phyloP scores from a whole-genome alignment of 208 protist genomes.

The Wallacemonas rigidus region DNA sequence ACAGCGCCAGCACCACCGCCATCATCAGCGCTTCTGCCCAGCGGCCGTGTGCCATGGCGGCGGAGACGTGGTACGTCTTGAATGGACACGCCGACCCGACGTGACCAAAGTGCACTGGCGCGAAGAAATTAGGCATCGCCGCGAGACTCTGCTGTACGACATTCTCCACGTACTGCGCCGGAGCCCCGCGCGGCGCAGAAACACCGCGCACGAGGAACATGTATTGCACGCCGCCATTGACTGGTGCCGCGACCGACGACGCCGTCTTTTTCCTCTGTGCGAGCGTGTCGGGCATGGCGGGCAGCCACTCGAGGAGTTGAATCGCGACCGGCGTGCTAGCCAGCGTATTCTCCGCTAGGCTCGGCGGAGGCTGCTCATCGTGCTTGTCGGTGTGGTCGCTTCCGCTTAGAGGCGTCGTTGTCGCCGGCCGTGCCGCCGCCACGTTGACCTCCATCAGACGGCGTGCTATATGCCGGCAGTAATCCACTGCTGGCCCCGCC shows the following conservation, averaged over 20 bases:
- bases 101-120: conserved; percentile 63
- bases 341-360: conserved; percentile 7
- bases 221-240: conserved; percentile 57
- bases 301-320: conserved; percentile 43
- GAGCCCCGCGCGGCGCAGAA: conserved; percentile 23
- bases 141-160: conserved; percentile 25
- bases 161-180: conserved; percentile 35
- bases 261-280: background rate
- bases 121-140: conserved; percentile 75
- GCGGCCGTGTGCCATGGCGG: conserved; percentile 43
- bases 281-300: background rate
- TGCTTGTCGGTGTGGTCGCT: too few species aligned
- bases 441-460: conserved; percentile 27
- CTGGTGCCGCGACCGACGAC: conserved; percentile 22
- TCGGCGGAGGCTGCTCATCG: background rate
- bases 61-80: conserved; percentile 64
- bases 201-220: conserved; percentile 69
- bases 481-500: conserved; percentile 16
- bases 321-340: conserved; percentile 24
- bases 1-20: conserved; percentile 33
- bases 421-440: background rate
- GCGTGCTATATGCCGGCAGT: conserved; percentile 33
- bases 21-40: conserved; percentile 70
- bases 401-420: background rate
- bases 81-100: conserved; percentile 36